Evolutionary conservation across 2,329 filamentous ascomycete species (phyloP), one percentile per base, ranked within the genome.

Genomic region (Microsporum audouinii): DNA sequence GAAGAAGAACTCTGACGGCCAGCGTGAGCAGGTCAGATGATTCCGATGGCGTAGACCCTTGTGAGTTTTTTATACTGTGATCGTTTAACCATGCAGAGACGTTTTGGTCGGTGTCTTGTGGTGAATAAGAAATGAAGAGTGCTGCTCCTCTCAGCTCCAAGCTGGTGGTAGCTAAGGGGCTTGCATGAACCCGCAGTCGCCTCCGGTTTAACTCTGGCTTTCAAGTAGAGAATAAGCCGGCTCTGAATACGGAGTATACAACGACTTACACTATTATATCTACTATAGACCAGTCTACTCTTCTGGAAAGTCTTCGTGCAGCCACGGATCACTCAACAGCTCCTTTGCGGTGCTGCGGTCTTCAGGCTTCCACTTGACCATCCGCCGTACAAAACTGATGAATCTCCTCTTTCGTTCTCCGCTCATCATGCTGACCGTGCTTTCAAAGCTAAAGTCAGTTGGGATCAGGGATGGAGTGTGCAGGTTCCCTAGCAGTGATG

Each of bases 301-400:
- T 34, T 55, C 23, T 14, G 14, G 31, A 55, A 63, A 60, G n/a
- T 58, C 57, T 29, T 17, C 58, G 38, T 64, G 27, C 23, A 65
- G 56, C 63, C 62, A 65, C 1, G 69, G 68, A 65, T 74, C 70
- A 41, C 69, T 59, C 36, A 67, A 66, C 5, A 75, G 65, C 33
- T 72, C 67, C 41, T 66, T 69, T 0, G 73, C 72, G 4, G 69
- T 72, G n/a, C 64, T 64, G 56, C 72, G 65, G 41, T 71, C 59
- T 61, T 70, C 71, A 41, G 72, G 72, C 34, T 68, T 59, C 71
- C 70, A 74, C 45, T 64, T 64, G 2, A 74, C 63, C 72, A 74
- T 74, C 57, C 64, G 65, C 14, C 36, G 60, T 5, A 68, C 60
- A 60, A 74, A 72, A 29, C 66, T 57, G 33, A 74, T 61, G 39